Conservation (phyloP, 352 stramenopile genomes). For the Pythium volutum region DNA sequence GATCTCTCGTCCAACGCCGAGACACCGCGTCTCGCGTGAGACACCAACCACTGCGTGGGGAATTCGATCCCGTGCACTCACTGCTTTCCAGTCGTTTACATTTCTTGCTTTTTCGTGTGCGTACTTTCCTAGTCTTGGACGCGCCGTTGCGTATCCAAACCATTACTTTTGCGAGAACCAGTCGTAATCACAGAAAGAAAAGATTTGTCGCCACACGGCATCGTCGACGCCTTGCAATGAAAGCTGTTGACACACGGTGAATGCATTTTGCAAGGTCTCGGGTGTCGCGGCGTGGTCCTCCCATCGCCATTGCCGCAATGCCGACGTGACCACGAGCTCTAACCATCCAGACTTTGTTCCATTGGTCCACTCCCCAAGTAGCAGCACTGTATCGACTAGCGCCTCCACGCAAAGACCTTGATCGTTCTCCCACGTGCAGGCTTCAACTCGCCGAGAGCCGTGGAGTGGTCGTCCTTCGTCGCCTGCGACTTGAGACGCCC, state of each 20-base stretch:
- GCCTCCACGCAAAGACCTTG: not conserved
- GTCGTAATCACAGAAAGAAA: slow-evolving; percentile 14
- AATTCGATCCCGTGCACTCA: too few relatives aligned
- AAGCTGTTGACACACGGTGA: not conserved
- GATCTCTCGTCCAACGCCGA: too few relatives aligned
- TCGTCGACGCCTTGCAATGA: not conserved
- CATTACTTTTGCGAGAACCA: not conserved
- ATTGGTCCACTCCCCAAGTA: not conserved
- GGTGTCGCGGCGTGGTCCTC: not conserved
- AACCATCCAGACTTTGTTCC: not conserved
- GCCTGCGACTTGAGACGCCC: not conserved
- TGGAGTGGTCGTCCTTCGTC: not conserved
- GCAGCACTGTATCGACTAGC: not conserved
- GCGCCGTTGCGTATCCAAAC: too few relatives aligned
- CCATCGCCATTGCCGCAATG: not conserved
- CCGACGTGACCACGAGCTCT: not conserved
- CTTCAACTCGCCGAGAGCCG: not conserved
- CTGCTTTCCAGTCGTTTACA: too few relatives aligned
- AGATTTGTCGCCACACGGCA: slow-evolving; percentile 2
- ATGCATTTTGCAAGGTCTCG: not conserved
- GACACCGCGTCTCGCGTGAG: too few relatives aligned
- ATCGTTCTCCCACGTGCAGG: not conserved
- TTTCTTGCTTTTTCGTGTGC: too few relatives aligned
- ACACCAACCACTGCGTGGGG: too few relatives aligned
- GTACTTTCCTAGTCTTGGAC: not conserved